Evolutionary conservation across 2,329 filamentous ascomycete species (phyloP), one percentile per base, ranked within the genome.

Genomic region (Elsinoe fawcettii): DNA sequence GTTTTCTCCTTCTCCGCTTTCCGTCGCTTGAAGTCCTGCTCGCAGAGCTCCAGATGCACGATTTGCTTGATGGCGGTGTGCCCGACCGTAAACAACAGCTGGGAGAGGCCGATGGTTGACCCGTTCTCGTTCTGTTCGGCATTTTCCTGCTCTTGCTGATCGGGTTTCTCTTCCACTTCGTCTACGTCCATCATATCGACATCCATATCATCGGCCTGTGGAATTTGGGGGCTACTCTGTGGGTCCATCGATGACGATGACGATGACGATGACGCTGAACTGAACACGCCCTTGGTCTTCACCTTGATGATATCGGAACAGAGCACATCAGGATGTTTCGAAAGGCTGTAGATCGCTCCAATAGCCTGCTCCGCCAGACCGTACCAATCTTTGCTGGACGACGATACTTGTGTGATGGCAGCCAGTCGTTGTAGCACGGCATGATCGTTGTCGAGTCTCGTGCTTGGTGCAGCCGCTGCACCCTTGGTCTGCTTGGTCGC

Each of bases 11-110:
- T 89, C 60, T 93, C 89, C 39, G 88, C 86, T 77, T 99, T 99
- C 63, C 92, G 83, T 56, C 92, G 87, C 77, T 99, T 99, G 73
- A 99, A 99, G 71, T 99, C 93, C 51, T 93, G 83, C 69, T 99
- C 93, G 69, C 91, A 96, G n/a, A 97, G 79, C 66, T 99, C 93
- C 9, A 99, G 81, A 69, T 99, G 93, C 0, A 99, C 95, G 64
- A 99, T 99, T 69, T 99, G 95, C 74, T 99, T 99, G 69, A 99
- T 93, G 12, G 93, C 93, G 49, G 97, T 88, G 67, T 99, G 93
- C 0, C 93, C 93, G 27, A 97, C 92, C 34, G 96, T 87, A 69
- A 97, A 97, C 0, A 99, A 78, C 1, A 99, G 80, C 66, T 97
- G 93, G 0, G 93, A 96, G 1, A 99, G 77, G 0, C 83, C 85